Percentiles rank a stretch among this genome's conserved stretches.
phyloP scores from a whole-genome alignment of 2,329 filamentous ascomycete genomes.

The Lasiodiplodia gonubiensis region DNA sequence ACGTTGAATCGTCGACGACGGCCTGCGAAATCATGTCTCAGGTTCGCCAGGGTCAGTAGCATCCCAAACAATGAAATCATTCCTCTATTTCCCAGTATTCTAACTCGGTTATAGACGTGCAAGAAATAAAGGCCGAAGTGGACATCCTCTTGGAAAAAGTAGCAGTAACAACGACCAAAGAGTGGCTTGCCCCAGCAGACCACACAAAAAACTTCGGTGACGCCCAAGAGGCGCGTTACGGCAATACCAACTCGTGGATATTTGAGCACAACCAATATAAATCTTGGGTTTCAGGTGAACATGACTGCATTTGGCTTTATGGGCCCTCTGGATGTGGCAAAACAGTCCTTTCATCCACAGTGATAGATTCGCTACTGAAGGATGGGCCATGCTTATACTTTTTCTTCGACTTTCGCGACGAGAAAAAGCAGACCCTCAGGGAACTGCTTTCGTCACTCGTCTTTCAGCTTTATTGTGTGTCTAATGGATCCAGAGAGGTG shows the following conservation, averaged over 20 bases:
- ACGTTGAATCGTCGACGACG: no score
- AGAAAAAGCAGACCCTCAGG: not conserved
- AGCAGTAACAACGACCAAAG: not conserved
- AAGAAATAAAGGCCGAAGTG: not conserved
- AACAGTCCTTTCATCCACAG: not conserved
- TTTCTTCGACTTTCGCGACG: not conserved
- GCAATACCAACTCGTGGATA: not conserved
- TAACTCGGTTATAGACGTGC: not conserved
- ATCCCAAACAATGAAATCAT: no score
- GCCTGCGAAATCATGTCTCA: no score
- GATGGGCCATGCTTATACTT: not conserved
- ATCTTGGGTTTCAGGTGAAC: not conserved
- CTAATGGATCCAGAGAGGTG: not conserved
- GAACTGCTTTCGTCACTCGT: not conserved
- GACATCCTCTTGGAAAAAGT: not conserved
- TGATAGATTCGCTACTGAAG: not conserved
- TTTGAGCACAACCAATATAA: not conserved
- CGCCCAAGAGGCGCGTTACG: not conserved
- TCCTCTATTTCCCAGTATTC: no score
- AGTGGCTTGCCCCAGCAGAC: not conserved
- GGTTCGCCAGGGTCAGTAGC: no score
- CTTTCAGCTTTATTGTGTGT: not conserved
- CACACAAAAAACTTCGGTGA: not conserved
- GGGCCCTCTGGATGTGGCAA: not conserved
- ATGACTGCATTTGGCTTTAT: fast-evolving